Evolutionary conservation across 371 early-diverging fungal genomes (phyloP).

Genomic region (Rhizopus delemar): DNA sequence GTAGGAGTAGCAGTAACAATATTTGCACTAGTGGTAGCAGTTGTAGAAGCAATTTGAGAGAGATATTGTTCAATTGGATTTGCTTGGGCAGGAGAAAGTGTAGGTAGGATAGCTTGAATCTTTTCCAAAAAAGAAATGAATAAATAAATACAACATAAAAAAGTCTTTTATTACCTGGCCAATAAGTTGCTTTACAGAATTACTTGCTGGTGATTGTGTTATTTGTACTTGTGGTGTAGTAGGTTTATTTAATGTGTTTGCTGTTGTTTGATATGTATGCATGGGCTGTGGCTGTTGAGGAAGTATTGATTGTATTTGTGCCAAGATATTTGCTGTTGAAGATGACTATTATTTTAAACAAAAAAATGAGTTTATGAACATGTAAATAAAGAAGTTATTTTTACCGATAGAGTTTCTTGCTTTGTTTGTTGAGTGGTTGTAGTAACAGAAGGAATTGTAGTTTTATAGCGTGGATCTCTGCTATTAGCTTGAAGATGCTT

Average conservation of each 20-base stretch:
- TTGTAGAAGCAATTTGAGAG: conserved; percentile 30
- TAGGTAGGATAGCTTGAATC: conserved; percentile 49
- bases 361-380: not conserved
- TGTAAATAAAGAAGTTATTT: not conserved
- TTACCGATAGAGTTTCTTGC: not conserved
- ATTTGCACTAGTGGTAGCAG: conserved; percentile 25
- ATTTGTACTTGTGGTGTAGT: conserved; percentile 1
- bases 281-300: conserved; percentile 11
- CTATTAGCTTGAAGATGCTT: conserved; percentile 4
- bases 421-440: conserved; percentile 5
- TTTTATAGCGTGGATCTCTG: conserved; percentile 32
- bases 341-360: conserved; percentile 12
- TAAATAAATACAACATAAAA: not conserved
- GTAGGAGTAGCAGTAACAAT: conserved; percentile 16
- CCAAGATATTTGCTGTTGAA: conserved; percentile 19
- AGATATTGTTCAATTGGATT: conserved; percentile 41
- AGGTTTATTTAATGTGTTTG: not conserved
- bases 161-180: conserved; percentile 30
- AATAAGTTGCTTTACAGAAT: conserved; percentile 34
- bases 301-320: conserved; percentile 33
- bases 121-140: conserved; percentile 8
- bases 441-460: not conserved
- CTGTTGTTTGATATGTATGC: not conserved
- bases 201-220: conserved; percentile 1
- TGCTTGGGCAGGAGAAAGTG: conserved; percentile 42